These are phyloP conservation scores for Fraxinus paxiana DNA, from an alignment of 305 asterid genomes.

Conservation along the genomic window DNA sequence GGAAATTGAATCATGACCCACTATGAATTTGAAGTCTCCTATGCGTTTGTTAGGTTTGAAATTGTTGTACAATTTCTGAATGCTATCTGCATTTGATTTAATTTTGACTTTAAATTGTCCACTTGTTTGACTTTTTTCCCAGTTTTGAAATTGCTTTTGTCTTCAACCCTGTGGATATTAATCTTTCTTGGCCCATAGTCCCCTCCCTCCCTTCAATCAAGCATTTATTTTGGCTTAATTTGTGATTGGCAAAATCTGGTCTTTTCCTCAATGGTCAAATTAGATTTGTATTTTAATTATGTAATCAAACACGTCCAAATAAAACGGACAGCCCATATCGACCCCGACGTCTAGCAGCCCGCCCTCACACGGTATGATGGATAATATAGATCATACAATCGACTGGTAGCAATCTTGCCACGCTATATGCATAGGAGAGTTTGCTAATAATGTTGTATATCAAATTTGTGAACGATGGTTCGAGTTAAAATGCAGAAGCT, in stretches of 20 bases:
- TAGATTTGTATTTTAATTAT: background rate
- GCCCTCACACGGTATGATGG: background rate
- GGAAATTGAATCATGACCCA: slow-evolving; percentile 24
- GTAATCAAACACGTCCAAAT: background rate
- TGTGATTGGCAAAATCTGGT: background rate
- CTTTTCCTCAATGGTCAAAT: background rate
- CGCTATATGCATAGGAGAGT: background rate
- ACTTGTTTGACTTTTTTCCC: slow-evolving; percentile 28
- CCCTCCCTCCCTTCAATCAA: background rate
- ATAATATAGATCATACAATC: background rate
- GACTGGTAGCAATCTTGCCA: background rate
- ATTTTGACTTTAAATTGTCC: slow-evolving; percentile 25
- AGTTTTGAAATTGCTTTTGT: slow-evolving; percentile 27
- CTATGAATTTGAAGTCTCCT: slow-evolving; percentile 11
- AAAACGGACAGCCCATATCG: background rate
- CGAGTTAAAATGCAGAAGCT: background rate
- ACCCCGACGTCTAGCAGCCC: background rate
- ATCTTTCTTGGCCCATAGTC: background rate
- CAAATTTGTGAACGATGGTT: too few species aligned
- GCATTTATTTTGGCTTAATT: background rate
- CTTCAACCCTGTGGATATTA: slow-evolving; percentile 7
- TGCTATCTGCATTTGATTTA: slow-evolving; percentile 21
- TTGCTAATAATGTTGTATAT: background rate
- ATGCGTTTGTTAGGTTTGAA: background rate
- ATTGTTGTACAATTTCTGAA: slow-evolving; percentile 12